Evolutionary conservation across 352 stramenopile species (phyloP).

Genomic region (Globisporangium solare): DNA sequence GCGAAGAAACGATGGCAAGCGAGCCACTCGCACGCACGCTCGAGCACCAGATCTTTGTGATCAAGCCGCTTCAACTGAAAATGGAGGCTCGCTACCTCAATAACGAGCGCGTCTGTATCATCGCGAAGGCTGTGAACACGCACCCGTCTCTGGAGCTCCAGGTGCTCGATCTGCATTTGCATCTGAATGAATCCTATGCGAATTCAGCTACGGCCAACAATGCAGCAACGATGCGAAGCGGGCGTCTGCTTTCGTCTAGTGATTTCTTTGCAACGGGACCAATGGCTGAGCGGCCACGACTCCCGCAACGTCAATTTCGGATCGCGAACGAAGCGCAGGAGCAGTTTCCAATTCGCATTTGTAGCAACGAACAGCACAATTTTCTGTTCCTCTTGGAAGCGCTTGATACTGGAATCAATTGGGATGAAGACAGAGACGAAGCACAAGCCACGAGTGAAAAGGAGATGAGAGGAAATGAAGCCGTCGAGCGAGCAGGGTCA

Average conservation of each 20-base stretch:
- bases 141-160: slow-evolving; percentile 34
- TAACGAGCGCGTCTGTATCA: slow-evolving; percentile 35
- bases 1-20: slow-evolving; percentile 34
- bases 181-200: slow-evolving; percentile 44
- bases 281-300: not conserved
- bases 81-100: slow-evolving; percentile 44
- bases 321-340: slow-evolving; percentile 32
- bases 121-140: slow-evolving; percentile 44
- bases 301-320: slow-evolving; percentile 21
- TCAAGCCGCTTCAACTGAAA: slow-evolving; percentile 53
- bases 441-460: not conserved
- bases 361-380: slow-evolving; percentile 56
- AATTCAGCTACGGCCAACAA: not conserved
- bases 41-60: slow-evolving; percentile 42
- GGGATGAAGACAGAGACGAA: slow-evolving; percentile 1
- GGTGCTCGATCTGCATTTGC: slow-evolving; percentile 59
- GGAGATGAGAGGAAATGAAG: not conserved
- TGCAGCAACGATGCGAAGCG: not conserved
- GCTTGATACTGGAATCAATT: slow-evolving; percentile 11
- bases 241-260: not conserved
- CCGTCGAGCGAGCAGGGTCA: slow-evolving; percentile 3
- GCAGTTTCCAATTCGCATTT: slow-evolving; percentile 54
- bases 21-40: slow-evolving; percentile 39
- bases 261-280: not conserved
- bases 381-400: slow-evolving; percentile 50